Percentiles rank a stretch among this genome's conserved stretches.
These are phyloP conservation scores for Auxenochlorella pyrenoidosa DNA, from an alignment of 139 green algal genomes.

Conservation along the genomic window DNA sequence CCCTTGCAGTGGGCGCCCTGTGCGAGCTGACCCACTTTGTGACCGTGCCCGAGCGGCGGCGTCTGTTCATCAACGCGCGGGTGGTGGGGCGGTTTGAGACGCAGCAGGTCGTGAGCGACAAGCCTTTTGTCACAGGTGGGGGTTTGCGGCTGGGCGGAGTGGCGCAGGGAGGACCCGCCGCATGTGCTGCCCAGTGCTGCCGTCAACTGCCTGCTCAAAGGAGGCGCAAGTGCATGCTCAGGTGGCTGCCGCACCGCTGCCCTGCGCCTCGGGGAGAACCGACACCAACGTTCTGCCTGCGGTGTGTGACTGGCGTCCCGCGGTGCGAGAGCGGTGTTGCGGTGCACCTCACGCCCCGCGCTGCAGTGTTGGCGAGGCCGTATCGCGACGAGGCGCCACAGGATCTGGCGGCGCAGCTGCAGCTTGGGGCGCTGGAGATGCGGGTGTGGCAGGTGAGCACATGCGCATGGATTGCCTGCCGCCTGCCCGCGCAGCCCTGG, in stretches of 20 bases:
- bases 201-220: too few species aligned
- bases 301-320: too few species aligned
- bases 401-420: not conserved
- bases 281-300: too few species aligned
- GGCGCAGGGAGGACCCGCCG: too few species aligned
- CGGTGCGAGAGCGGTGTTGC: too few species aligned
- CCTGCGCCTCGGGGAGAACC: too few species aligned
- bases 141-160: too few species aligned
- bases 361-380: not conserved
- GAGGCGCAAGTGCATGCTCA: too few species aligned
- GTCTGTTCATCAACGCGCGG: slow-evolving; percentile 24
- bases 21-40: slow-evolving; percentile 31
- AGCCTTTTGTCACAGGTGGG: slow-evolving; percentile 15
- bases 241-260: too few species aligned
- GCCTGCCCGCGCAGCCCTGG: not conserved
- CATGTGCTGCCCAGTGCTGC: too few species aligned
- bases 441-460: slow-evolving; percentile 14
- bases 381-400: not conserved
- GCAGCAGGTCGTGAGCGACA: not conserved
- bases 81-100: slow-evolving; percentile 16
- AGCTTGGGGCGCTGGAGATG: slow-evolving; percentile 1
- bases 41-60: slow-evolving; percentile 16
- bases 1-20: slow-evolving; percentile 10
- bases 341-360: too few species aligned
- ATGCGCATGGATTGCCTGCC: too few species aligned